Evolutionary conservation across 345 rosid species (phyloP).

Genomic region (Balakata baccata): DNA sequence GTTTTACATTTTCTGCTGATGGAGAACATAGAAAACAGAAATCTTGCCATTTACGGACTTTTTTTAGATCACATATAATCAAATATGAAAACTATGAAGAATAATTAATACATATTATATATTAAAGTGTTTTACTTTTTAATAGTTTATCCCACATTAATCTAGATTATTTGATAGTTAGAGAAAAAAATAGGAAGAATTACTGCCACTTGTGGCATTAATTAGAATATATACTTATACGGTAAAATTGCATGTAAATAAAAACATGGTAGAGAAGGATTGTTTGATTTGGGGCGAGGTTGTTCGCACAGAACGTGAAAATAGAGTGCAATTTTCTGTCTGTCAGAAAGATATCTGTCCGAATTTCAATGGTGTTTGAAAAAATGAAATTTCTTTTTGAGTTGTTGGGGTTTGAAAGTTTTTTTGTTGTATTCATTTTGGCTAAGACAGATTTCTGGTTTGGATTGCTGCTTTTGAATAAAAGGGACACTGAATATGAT

Average conservation of each 20-base stretch:
- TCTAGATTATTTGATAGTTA: too few relatives aligned
- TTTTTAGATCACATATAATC: too few relatives aligned
- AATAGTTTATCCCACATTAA: too few relatives aligned
- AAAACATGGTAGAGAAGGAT: neutral
- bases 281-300: too few relatives aligned
- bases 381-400: conserved; percentile 12
- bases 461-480: conserved; percentile 28
- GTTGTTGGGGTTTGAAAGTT: conserved; percentile 16
- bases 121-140: too few relatives aligned
- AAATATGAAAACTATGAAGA: too few relatives aligned
- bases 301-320: conserved; percentile 5
- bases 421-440: conserved; percentile 16
- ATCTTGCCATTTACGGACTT: neutral
- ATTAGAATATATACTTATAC: too few relatives aligned
- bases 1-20: neutral
- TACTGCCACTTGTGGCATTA: neutral
- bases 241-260: too few relatives aligned
- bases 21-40: neutral
- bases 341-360: conserved; percentile 19
- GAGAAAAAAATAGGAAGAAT: too few relatives aligned
- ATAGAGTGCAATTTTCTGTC: conserved; percentile 7
- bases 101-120: too few relatives aligned
- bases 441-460: conserved; percentile 19
- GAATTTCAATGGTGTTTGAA: conserved; percentile 24
- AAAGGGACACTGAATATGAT: conserved; percentile 34